A percentile compares a stretch with the other conserved stretches of the same genome.
phyloP scores from a whole-genome alignment of 352 stramenopile genomes.

The Thalassiosira mediterranea region DNA sequence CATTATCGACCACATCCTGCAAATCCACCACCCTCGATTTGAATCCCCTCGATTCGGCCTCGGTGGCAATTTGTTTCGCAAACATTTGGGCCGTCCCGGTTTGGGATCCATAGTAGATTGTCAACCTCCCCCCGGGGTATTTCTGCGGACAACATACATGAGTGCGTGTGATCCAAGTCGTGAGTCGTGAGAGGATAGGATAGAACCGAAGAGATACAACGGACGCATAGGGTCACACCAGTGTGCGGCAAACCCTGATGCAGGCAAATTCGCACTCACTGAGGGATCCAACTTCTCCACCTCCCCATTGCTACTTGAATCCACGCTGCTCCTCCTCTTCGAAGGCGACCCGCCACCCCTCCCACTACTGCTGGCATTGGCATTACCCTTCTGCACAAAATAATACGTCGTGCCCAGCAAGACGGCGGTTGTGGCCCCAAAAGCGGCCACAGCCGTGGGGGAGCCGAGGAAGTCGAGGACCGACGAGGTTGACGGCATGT shows the following conservation, averaged over 20 bases:
- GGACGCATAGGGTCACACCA: no score
- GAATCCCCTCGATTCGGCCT: slow-evolving; percentile 88
- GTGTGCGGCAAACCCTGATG: no score
- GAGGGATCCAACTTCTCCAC: background rate
- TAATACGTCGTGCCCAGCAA: slow-evolving; percentile 3
- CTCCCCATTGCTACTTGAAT: background rate
- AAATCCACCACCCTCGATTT: slow-evolving; percentile 90
- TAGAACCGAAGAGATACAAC: no score
- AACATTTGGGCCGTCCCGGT: slow-evolving; percentile 97
- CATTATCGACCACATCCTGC: slow-evolving; percentile 91
- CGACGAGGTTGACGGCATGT: background rate
- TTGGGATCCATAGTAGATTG: slow-evolving; percentile 96
- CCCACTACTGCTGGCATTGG: background rate
- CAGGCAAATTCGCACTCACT: background rate
- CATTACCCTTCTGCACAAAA: slow-evolving; percentile 6
- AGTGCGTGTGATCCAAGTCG: no score
- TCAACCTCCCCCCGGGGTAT: slow-evolving; percentile 81
- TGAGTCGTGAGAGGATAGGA: no score
- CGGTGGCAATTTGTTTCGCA: slow-evolving; percentile 91
- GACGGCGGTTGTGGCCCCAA: slow-evolving; percentile 1
- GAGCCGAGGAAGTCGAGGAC: background rate
- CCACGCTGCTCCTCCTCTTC: no score
- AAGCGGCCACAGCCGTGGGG: background rate
- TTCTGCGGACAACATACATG: slow-evolving; percentile 32
- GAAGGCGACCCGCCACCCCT: no score